Percentiles rank a stretch among this genome's conserved stretches.
Conservation (phyloP, 371 early-diverging fungal species). For the Mortierella sp. region DNA sequence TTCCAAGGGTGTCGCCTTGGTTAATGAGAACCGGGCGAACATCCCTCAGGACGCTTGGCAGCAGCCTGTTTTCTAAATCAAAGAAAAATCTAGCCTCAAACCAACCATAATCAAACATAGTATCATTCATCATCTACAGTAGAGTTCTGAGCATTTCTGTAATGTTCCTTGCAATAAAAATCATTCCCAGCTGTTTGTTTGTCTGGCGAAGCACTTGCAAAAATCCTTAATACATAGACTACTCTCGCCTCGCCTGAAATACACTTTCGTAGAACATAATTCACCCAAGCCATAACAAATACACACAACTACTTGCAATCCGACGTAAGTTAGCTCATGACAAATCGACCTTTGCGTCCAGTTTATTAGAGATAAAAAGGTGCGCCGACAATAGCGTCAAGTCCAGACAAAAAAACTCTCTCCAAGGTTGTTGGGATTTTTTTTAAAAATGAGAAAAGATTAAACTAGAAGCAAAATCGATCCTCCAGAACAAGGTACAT, state of each 20-base stretch:
- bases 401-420: slow-evolving; percentile 18
- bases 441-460: slow-evolving; percentile 1
- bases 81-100: not conserved
- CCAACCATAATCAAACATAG: not conserved
- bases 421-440: not conserved
- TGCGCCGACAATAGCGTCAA: slow-evolving; percentile 3
- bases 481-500: not conserved
- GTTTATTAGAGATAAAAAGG: slow-evolving; percentile 13
- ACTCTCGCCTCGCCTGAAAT: too few relatives aligned
- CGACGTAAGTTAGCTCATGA: slow-evolving; percentile 2
- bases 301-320: not conserved
- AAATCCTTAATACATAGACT: too few relatives aligned
- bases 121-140: not conserved
- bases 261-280: too few relatives aligned
- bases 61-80: not conserved
- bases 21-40: slow-evolving; percentile 20
- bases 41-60: slow-evolving; percentile 47
- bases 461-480: not conserved
- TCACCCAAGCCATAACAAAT: not conserved
- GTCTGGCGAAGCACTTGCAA: too few relatives aligned
- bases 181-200: too few relatives aligned
- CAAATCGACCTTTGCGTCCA: slow-evolving; percentile 4
- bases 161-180: not conserved
- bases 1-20: slow-evolving; percentile 16
- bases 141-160: not conserved